phyloP scores from a whole-genome alignment of 176 grass and related monocot species.

The Dendrocalamus sinicus region DNA sequence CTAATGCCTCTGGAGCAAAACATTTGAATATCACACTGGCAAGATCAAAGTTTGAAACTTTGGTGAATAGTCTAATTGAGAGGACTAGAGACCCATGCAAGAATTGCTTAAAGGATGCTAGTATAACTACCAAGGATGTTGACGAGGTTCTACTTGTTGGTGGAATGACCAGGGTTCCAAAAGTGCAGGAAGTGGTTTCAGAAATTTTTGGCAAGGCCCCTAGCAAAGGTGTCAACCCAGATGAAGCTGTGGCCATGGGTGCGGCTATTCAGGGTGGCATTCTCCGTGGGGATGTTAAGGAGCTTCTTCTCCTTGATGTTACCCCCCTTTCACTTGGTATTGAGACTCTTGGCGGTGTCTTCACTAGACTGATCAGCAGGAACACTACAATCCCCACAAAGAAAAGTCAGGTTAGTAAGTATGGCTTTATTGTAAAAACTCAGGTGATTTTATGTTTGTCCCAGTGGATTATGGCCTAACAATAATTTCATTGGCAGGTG shows the following conservation, averaged over 20 bases:
- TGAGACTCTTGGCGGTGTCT: conserved; percentile 55
- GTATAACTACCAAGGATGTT: conserved; percentile 39
- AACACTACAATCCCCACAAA: conserved; percentile 60
- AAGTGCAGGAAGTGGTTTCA: conserved; percentile 45
- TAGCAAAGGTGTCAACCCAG: conserved; percentile 51
- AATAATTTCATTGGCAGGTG: background rate
- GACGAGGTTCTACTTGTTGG: conserved; percentile 53
- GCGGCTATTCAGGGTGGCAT: conserved; percentile 53
- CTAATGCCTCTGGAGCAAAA: conserved; percentile 56
- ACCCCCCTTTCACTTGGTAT: conserved; percentile 55
- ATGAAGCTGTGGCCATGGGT: conserved; percentile 55
- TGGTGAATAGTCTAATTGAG: conserved; percentile 43
- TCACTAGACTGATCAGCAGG: conserved; percentile 47
- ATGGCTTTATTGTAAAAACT: background rate
- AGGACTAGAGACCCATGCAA: conserved; percentile 55
- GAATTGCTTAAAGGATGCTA: conserved; percentile 56
- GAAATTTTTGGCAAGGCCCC: conserved; percentile 54
- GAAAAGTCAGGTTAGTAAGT: conserved; percentile 42
- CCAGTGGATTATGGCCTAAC: background rate
- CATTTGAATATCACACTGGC: conserved; percentile 51
- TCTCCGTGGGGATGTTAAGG: conserved; percentile 55
- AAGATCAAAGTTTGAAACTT: conserved; percentile 53
- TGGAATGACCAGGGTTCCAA: conserved; percentile 53
- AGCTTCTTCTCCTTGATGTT: conserved; percentile 55
- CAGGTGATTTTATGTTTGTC: background rate